Evolutionary conservation across 768 basidiomycete species (phyloP).

Genomic region (Tricholoma bakamatsutake): DNA sequence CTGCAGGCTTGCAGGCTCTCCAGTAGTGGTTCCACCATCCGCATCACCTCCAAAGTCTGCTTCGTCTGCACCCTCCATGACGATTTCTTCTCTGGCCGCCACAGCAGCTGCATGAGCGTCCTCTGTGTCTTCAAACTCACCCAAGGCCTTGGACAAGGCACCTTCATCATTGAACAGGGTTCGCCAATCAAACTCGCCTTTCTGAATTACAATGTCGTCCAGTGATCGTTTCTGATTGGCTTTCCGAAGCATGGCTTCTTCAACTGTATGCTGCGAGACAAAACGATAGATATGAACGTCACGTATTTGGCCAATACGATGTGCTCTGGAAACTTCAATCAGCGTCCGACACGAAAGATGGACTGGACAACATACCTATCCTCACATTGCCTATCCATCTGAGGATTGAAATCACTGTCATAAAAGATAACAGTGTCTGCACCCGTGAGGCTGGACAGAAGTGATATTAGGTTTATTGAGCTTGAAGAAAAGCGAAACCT

Average conservation of each 20-base stretch:
- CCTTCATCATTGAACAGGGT: conserved; percentile 65
- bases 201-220: conserved; percentile 87
- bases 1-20: conserved; percentile 13
- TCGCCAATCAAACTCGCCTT: conserved; percentile 94
- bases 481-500: conserved; percentile 20
- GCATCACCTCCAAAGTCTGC: conserved; percentile 65
- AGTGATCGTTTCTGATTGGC: conserved; percentile 96
- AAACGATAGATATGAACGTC: conserved; percentile 97
- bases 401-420: conserved; percentile 95
- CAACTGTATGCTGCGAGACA: conserved; percentile 84
- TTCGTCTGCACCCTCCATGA: conserved; percentile 71
- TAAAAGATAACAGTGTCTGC: conserved; percentile 98
- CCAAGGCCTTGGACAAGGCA: conserved; percentile 69
- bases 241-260: conserved; percentile 93
- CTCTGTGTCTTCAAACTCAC: conserved; percentile 82
- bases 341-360: background rate
- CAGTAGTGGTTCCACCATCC: conserved; percentile 1
- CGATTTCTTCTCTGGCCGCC: conserved; percentile 69
- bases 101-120: conserved; percentile 78
- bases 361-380: conserved; percentile 54
- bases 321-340: conserved; percentile 50
- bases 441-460: conserved; percentile 56
- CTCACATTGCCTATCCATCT: conserved; percentile 97
- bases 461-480: conserved; percentile 11
- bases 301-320: conserved; percentile 96